Percentiles rank a stretch among this genome's conserved stretches.
phyloP scores from a whole-genome alignment of 305 asterid genomes.

The Fraxinus xanthoxyloides region DNA sequence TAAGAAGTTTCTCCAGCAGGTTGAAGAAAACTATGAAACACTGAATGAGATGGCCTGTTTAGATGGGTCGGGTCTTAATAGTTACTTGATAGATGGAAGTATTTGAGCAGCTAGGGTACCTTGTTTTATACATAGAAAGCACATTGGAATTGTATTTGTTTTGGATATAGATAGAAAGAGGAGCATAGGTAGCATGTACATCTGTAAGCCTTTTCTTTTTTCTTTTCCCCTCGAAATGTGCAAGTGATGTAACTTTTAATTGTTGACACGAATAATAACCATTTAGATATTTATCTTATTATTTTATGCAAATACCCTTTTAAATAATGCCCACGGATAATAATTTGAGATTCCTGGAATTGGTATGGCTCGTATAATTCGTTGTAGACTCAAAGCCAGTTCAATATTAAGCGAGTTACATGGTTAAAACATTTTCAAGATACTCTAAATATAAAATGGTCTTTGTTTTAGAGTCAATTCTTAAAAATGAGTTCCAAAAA shows the following conservation, averaged over 20 bases:
- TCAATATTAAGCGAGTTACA: too few species aligned
- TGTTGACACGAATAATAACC: background rate
- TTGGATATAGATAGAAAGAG: background rate
- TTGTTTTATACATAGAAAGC: background rate
- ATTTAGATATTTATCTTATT: background rate
- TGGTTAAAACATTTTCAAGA: too few species aligned
- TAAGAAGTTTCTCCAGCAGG: conserved; percentile 54
- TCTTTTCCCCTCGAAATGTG: background rate
- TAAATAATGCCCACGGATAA: background rate
- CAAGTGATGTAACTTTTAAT: too few species aligned
- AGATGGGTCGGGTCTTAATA: background rate
- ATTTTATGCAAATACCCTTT: too few species aligned
- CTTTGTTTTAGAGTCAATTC: too few species aligned
- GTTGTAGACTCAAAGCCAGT: too few species aligned
- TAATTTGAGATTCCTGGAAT: background rate
- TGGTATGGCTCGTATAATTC: background rate
- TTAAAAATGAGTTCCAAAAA: too few species aligned
- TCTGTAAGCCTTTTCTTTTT: background rate
- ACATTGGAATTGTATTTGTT: background rate
- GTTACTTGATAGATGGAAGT: background rate
- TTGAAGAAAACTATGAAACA: conserved; percentile 39
- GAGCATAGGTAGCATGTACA: background rate
- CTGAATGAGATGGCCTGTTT: background rate
- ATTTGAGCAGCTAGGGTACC: background rate
- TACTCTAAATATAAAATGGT: too few species aligned